Percentiles rank a stretch among this genome's conserved stretches.
Conservation (phyloP, 2,329 filamentous ascomycete species). For the Ascochyta viciae-villosae region DNA sequence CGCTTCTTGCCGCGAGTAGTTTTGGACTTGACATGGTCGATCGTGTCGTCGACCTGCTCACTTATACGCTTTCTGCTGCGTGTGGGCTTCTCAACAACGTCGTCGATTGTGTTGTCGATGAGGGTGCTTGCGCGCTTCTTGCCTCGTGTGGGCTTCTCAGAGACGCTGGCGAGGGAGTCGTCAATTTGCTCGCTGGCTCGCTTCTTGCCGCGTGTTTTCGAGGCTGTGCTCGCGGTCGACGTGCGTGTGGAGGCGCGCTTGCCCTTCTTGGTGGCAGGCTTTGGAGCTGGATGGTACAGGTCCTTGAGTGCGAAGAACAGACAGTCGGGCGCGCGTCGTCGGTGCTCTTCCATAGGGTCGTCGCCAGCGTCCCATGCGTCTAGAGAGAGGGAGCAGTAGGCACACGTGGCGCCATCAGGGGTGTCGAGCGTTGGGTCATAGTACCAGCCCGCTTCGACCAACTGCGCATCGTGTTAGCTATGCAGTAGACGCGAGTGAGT, state of each 20-base stretch:
- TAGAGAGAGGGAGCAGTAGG: constrained; percentile 87
- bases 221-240: constrained; percentile 29
- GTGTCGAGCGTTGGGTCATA: constrained; percentile 85
- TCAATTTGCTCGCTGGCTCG: constrained; percentile 31
- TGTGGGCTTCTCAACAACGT: constrained; percentile 17
- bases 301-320: constrained; percentile 76
- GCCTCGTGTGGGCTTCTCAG: constrained; percentile 7
- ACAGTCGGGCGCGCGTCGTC: constrained; percentile 78
- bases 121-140: constrained; percentile 28
- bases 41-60: constrained; percentile 18
- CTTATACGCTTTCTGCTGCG: constrained; percentile 27
- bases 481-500: constrained; percentile 62
- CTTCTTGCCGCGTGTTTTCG: constrained; percentile 28
- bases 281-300: constrained; percentile 56
- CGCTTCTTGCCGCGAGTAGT: constrained; percentile 26
- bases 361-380: constrained; percentile 96
- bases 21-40: constrained; percentile 8
- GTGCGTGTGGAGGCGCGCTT: constrained; percentile 35
- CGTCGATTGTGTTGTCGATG: constrained; percentile 15
- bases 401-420: constrained; percentile 88
- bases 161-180: constrained; percentile 3
- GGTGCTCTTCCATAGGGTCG: constrained; percentile 90
- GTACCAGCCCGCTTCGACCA: constrained; percentile 92
- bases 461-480: constrained; percentile 85
- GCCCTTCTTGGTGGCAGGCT: constrained; percentile 32